Conservation (phyloP, 129 eudicot genomes). For the Flaveria robusta region DNA sequence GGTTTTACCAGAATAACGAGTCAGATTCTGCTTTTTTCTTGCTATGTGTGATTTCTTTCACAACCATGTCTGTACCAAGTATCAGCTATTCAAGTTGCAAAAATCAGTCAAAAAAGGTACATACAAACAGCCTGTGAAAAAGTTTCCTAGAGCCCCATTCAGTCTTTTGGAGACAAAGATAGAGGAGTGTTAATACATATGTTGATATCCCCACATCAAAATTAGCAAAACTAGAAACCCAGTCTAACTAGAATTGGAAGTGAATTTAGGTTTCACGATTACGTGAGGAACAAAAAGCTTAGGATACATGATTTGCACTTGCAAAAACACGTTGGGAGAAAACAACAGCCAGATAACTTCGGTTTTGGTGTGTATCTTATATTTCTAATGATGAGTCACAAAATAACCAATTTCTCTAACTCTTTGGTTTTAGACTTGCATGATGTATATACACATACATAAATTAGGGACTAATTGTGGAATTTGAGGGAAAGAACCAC, state of each 20-base stretch:
- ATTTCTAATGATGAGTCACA: not conserved
- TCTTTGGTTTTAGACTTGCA: not conserved
- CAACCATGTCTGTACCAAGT: not conserved
- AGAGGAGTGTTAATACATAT: not conserved
- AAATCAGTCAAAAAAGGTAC: not conserved
- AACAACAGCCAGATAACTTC: not conserved
- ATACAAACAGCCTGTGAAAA: not conserved
- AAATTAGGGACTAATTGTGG: not conserved
- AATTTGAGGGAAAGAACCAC: not conserved
- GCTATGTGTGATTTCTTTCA: not conserved
- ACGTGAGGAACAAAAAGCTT: not conserved
- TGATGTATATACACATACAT: not conserved
- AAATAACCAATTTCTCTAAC: not conserved
- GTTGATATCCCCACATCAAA: not conserved
- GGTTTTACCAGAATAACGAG: not conserved
- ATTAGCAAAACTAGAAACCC: not conserved
- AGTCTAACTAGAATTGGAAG: not conserved
- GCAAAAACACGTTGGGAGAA: not conserved
- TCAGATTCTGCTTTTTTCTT: not conserved
- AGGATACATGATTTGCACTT: not conserved
- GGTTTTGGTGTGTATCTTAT: not conserved
- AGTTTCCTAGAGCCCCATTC: not conserved
- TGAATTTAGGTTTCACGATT: not conserved
- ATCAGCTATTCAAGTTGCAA: constrained; percentile 1
- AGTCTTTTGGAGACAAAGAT: not conserved